Evolutionary conservation across 208 protist species (phyloP), one percentile per base, ranked within the genome.

Genomic region (Trypanosoma theileri): DNA sequence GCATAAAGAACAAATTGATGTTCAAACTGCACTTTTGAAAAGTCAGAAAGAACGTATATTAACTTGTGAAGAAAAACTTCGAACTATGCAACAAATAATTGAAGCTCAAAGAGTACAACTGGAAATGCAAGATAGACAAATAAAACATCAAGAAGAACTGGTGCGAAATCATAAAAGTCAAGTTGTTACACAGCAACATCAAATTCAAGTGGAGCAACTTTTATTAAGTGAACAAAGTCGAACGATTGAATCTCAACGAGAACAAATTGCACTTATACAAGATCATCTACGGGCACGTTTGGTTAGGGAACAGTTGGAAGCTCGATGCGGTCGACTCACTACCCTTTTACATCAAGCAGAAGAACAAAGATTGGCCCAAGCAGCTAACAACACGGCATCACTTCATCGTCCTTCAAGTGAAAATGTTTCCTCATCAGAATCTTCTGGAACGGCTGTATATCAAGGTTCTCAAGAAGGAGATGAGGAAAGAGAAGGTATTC

Each of bases 1-100:
- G 45, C 84, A 92, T 71, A 92, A 91, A 67, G 85, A 92, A 75
- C 86, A 93, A 66, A 89, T 90, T 76, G 89, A 95, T 63, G 86
- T 95, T 53, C 89, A 95, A 71, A 79, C 69, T 41, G 81, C 85
- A 2, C 77, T 95, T 48, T 73, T 92, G 19, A 75, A 84, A 58
- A 95, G 86, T 75, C 88, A 93, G 71, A 92, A 89, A 64, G 77
- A 86, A 35, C 86, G 89, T 48, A 91, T 95, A 66, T 51, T 71
- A 24, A 90, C 84, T 22, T 92, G 89, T 76, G 86, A 95, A 50
- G 84, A 90, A 59, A 95, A 93, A 62, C 58, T 95, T 17, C 59
- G 73, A 16, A 91, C 86, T 17, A 89, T 95, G 86, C 82, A 92
- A 59, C 85, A 95, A 67, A 92, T 95, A 58, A 89, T 93, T 55